Percentiles rank a stretch among this genome's conserved stretches.
phyloP scores from a whole-genome alignment of 148 eudicot genomes.

The Bassia scoparia region DNA sequence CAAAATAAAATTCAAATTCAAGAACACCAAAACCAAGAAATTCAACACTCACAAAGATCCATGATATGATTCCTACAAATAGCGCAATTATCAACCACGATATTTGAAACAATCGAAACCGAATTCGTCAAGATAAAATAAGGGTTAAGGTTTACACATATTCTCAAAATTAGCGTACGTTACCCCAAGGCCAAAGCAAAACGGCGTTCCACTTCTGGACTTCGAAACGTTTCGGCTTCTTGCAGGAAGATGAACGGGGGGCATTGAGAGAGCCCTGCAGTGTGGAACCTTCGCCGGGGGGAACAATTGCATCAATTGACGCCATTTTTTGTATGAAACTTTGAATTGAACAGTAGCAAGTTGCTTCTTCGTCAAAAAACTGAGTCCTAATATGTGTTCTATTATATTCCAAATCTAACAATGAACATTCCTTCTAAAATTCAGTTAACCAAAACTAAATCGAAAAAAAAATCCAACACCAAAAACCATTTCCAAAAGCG shows the following conservation, averaged over 20 bases:
- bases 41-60: conserved; percentile 71
- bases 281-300: conserved; percentile 48
- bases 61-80: conserved; percentile 94
- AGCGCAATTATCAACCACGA: conserved; percentile 85
- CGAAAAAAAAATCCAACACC: too few species aligned
- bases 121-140: not conserved
- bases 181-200: conserved; percentile 96
- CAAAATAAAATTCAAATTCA: not conserved
- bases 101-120: conserved; percentile 41
- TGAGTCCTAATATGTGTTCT: too few species aligned
- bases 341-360: too few species aligned
- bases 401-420: too few species aligned
- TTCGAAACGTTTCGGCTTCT: conserved; percentile 80
- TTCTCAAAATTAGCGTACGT: not conserved
- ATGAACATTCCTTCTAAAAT: too few species aligned
- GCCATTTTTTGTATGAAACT: conserved; percentile 25
- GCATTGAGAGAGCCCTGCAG: conserved; percentile 44
- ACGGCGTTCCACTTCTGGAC: conserved; percentile 98
- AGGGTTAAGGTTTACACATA: conserved; percentile 26
- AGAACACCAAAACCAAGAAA: too few species aligned
- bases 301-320: conserved; percentile 37
- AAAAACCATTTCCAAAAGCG: too few species aligned
- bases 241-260: conserved; percentile 46
- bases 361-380: too few species aligned
- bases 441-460: too few species aligned